Base-by-base conservation (phyloP, 371 early-diverging fungal genomes). In the Entomophthora muscae region DNA sequence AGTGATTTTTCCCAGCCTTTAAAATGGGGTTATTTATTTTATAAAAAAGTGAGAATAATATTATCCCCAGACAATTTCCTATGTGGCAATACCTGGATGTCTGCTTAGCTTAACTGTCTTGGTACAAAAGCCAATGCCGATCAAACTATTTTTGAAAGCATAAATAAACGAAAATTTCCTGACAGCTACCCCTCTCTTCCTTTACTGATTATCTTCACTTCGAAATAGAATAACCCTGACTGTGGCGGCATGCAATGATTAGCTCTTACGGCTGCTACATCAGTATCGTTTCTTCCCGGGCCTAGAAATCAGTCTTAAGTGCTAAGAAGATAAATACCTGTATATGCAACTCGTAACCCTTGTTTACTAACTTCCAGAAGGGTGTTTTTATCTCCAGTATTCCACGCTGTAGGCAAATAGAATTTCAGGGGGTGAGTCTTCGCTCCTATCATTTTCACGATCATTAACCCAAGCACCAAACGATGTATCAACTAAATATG, bases 211-310 rank as follows among this genome's bases (percentile, higher is more conserved):
- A 98, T 79, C 23, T 72, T 71, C 53, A 90, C 81, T 69, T 98
- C 98, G 69, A 74, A 98, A 71, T 95, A 98, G 68, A 82, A 95
- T 22, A 95, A 72, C 0, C 96, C 96, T 62, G 84, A 82, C 62
- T 87, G 87, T n/a, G 83, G 77, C 30, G 89, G 89, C 53, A 94
- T 91, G 10, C 89, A 78, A 51, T 75, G 71, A 72, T 94, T 90
- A n/a, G 86, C 72, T 63, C 91, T 74, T 0, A 91, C 81, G 32
- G 89, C 76, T 1, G 88, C 91, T 1, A 95, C 93, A 68, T 95
- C 90, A 0, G 70, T 64, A 65, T 95, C 95, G 17, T 61, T 66
- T 54, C 77, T 74, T 1, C 95, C 95, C 17, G 83, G 80, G 2
- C 95, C 95, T 84, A 22, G 32, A 63, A 62, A 64, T 56, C 52